A percentile compares a stretch with the other conserved stretches of the same genome.
Conservation (phyloP, 306 rosid genomes). For the Fragaria ananassa region DNA sequence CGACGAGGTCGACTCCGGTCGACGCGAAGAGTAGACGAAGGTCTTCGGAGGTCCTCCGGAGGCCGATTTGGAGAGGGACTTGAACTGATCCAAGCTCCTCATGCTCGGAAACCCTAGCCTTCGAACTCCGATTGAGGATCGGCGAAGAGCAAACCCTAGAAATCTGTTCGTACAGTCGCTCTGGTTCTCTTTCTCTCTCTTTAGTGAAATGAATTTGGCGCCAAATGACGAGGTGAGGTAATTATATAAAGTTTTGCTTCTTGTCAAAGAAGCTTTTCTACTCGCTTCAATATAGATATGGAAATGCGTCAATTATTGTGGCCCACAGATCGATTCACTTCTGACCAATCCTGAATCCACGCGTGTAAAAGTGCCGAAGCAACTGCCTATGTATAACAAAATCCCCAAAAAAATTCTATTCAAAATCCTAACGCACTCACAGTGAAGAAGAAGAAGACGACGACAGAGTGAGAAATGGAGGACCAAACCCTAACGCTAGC, state of each 20-base stretch:
- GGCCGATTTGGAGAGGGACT: conserved; percentile 52
- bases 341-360: too few species aligned
- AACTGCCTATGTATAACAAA: too few species aligned
- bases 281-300: too few species aligned
- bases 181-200: conserved; percentile 7
- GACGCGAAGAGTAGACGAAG: too few species aligned
- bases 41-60: conserved; percentile 55
- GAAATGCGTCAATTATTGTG: too few species aligned
- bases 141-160: conserved; percentile 35
- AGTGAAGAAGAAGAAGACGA: too few species aligned
- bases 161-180: not conserved
- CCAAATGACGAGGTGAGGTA: conserved; percentile 17
- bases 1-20: too few species aligned
- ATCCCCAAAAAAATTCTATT: too few species aligned
- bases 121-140: not conserved
- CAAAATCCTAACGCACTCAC: too few species aligned
- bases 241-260: not conserved
- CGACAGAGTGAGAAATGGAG: conserved; percentile 5
- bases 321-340: too few species aligned
- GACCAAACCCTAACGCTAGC: conserved; percentile 21
- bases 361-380: too few species aligned
- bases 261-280: too few species aligned
- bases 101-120: conserved; percentile 61
- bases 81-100: conserved; percentile 75
- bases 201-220: conserved; percentile 39